These are phyloP conservation scores for Xerocomellus intermedius DNA, from an alignment of 768 basidiomycete species.

Conservation along the genomic window DNA sequence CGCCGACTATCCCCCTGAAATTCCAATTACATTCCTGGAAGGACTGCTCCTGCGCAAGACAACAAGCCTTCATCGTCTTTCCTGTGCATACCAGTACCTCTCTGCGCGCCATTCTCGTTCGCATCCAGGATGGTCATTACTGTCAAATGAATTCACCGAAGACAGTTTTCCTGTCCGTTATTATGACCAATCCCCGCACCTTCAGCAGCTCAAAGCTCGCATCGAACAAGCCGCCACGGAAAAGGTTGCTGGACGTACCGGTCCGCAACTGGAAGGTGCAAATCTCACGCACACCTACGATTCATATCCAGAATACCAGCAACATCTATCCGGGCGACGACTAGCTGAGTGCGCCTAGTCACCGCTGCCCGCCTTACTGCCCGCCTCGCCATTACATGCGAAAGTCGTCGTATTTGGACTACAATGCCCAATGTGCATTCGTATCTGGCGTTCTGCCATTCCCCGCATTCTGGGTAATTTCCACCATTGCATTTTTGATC, in stretches of 20 bases:
- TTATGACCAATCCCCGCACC: conserved; percentile 23
- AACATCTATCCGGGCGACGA: not conserved
- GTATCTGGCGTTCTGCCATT: conserved; percentile 39
- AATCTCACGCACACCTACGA: not conserved
- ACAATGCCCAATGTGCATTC: conserved; percentile 32
- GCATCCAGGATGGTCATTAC: conserved; percentile 28
- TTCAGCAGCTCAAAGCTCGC: conserved; percentile 23
- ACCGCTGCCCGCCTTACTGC: conserved; percentile 48
- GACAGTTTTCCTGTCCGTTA: conserved; percentile 36
- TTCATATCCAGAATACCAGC: not conserved
- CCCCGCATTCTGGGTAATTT: conserved; percentile 32
- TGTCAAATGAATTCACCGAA: conserved; percentile 18
- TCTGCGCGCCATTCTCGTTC: conserved; percentile 23
- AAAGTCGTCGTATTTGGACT: conserved; percentile 40
- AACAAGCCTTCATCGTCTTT: conserved; percentile 28
- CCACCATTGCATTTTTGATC: not conserved
- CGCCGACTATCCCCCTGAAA: conserved; percentile 31
- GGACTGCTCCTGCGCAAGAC: conserved; percentile 27
- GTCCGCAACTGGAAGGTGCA: conserved; percentile 4
- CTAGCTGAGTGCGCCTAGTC: conserved; percentile 4
- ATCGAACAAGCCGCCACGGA: conserved; percentile 29
- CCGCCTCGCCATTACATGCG: conserved; percentile 4
- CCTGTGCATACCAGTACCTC: conserved; percentile 31
- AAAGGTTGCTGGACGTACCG: conserved; percentile 10
- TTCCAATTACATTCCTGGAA: conserved; percentile 19